Conservation (phyloP, 441 rosid species). For the Aquilaria agallochum region DNA sequence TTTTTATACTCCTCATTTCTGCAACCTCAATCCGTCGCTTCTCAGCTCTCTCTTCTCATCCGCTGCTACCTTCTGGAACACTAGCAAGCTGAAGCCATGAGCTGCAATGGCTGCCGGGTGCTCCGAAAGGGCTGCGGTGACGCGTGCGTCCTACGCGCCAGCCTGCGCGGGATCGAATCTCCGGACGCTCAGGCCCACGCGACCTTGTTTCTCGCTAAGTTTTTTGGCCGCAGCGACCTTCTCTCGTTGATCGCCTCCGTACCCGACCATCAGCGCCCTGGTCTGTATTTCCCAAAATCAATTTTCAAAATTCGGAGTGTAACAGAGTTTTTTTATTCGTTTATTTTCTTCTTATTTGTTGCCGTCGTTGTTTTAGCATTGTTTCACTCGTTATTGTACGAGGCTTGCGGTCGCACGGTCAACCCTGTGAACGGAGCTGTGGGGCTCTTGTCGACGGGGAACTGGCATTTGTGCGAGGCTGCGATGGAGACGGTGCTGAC, state of each 20-base stretch:
- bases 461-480: conserved; percentile 45
- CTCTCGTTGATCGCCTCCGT: conserved; percentile 39
- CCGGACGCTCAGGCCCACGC: conserved; percentile 46
- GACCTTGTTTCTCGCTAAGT: conserved; percentile 47
- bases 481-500: conserved; percentile 41
- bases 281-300: conserved; percentile 11
- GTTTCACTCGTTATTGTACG: conserved; percentile 43
- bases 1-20: neutral
- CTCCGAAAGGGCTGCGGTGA: conserved; percentile 49
- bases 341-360: neutral
- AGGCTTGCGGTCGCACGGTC: conserved; percentile 51
- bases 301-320: neutral
- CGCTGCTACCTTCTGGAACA: conserved; percentile 13
- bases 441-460: conserved; percentile 43
- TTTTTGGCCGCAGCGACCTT: conserved; percentile 53
- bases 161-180: conserved; percentile 39
- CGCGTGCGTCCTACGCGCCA: conserved; percentile 34
- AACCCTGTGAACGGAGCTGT: conserved; percentile 49
- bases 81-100: conserved; percentile 26
- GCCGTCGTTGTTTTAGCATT: conserved; percentile 22
- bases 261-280: conserved; percentile 35
- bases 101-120: conserved; percentile 56
- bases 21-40: neutral
- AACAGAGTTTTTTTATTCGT: neutral
- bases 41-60: neutral